Base-by-base conservation (phyloP, 164 flowering plant genomes). In the Litsea cubeba region DNA sequence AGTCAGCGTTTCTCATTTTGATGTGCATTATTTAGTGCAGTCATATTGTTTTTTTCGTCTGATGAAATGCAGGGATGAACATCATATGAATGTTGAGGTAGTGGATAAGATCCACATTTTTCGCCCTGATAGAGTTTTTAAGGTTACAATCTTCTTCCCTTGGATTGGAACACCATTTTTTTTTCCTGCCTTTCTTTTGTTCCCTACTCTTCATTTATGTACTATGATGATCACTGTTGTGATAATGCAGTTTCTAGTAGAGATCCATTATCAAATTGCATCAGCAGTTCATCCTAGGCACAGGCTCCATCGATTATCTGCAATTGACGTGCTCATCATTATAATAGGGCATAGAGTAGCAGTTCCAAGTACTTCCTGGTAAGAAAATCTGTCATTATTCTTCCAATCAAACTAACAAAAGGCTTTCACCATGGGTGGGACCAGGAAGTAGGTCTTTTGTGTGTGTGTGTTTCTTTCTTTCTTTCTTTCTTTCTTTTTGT, bases 101-200 rank as follows among this genome's bases (percentile, higher is more conserved):
- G 71, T 88, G 68, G 99, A 96, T 82, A 92, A 87, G 82, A 86
- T 96, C 46, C 84, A 89, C 73, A 82, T 96, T 71, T 94, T 96
- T 79, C 96, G 98, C 26, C 88, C 95, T 23, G 98, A 94, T 81
- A 89, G 99, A 87, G 97, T 93, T 24, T 96, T 96, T 80, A 89
- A 79, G 98, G 99, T 94, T 40, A 75, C 76, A 65, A 5, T 57
- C 73, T 70, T 46, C 5, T 49, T 60, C 46, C 5, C 62, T 12
- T 70, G 12, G 15, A 8, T 49, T 3, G 62, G 62, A 2, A 17
- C 2, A 25, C 28, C 23, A 3, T 28, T 62, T 10, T 62, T 62
- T 32, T 22, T 23, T 58, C 24, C 72, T n/a, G 63, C 24, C 72
- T 62, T 32, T 68, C 35, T 49, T 63, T 54, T 25, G 5, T 69